Evolutionary conservation across 164 flowering plant genomes (phyloP), one percentile per base, ranked within the genome.

Genomic region (Kingdonia uniflora): DNA sequence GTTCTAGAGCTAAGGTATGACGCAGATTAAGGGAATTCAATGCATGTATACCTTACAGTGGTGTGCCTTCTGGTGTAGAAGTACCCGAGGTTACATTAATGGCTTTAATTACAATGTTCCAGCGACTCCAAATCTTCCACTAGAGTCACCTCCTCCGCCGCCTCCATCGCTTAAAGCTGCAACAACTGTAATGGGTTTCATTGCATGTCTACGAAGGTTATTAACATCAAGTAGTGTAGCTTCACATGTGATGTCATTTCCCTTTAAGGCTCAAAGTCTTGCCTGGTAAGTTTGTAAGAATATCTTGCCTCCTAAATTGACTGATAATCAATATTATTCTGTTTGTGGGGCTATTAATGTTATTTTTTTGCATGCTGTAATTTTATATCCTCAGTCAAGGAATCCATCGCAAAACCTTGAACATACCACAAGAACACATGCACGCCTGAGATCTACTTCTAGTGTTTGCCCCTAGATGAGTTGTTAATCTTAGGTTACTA

Each of bases 71-170:
- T 17, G 77, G 55, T 52, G 74, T 81, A 66, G 99, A 92, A 61
- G 99, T 92, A 39, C 95, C 96, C 42, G 99, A 88, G 65, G 97
- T 88, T 62, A 79, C 89, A 39, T 71, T 92, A 63, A 84, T 92
- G 95, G 99, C 97, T 60, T 74, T 88, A 70, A 88, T 92, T 38
- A 92, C 99, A 19, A 84, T 92, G 95, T 92, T 68, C 99, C 99
- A 26, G 80, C 95, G 53, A 67, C 91, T 42, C 97, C 89, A 45
- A 84, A 86, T 70, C 78, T 82, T 64, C 99, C 97, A 44, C 95
- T 91, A 11, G 97, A 92, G 51, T 70, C 86, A 33, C 86, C 85
- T 59, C 95, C 99, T n/a, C 73, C 80, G 51, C 99, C 99, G 19
- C 68, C 95, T 0, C 99, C 97, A 68, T 92, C 99, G 11, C 99